Evolutionary conservation across 495 filamentous ascomycete species (phyloP), one percentile per base, ranked within the genome.

Genomic region (Thermochaetoides thermophila): DNA sequence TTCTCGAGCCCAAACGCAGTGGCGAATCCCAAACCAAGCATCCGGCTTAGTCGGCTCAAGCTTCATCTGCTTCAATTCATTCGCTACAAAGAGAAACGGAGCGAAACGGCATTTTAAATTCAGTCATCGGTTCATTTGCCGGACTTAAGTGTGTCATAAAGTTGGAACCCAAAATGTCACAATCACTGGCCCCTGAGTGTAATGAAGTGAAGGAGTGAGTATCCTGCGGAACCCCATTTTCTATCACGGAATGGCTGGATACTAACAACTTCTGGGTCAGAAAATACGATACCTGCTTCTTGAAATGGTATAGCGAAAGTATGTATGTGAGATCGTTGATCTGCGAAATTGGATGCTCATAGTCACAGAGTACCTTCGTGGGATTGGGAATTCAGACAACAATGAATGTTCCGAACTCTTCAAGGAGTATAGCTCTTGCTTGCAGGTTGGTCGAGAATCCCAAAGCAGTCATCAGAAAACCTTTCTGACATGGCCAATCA

Each of bases 291-390:
- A 81, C 74, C 29, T 94, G 85, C 56, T 94, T 94, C 45, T 57
- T 94, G 26, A 91, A 87, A 53, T 94, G 85, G 85, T 94, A 93
- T 56, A 92, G 83, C 47, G 85, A 94, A 55, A 92, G 85, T 87
- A 63, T 31, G 77, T n/a, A n/a, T n/a, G n/a, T n/a, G n/a, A 12
- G 6, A 15, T 19, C 18, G 13, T 9, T 7, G 12, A 6, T 18
- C 14, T 2, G 2, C 12, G 4, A n/a, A 3, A 17, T 31, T 12
- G 17, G n/a, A 4, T 20, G 30, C 28, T 49, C 17, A 40, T 45
- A 14, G 33, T 43, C 10, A 10, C 37, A 92, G 85, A 89, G 60
- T 94, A 87, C 46, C 73, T 94, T 18, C 70, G 81, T 37, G 83
- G 83, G 16, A 76, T 76, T 36, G 76, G 79, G 5, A 71, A 71